Conservation (phyloP, 139 green algal genomes). For the Chlorella sp. region DNA sequence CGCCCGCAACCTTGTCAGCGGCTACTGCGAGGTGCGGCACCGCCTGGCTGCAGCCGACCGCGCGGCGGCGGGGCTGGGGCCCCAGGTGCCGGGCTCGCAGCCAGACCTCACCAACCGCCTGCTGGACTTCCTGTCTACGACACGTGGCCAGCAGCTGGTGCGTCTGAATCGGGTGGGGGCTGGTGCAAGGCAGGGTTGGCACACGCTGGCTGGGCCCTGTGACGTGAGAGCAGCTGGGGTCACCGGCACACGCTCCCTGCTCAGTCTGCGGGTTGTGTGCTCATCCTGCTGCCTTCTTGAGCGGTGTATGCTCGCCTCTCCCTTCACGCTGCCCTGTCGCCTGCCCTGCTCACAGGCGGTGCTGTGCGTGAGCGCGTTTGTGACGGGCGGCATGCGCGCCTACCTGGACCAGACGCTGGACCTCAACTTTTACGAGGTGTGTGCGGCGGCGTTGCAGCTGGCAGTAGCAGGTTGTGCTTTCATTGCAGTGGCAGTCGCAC, state of each 20-base stretch:
- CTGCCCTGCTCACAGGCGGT: background rate
- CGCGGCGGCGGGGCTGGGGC: background rate
- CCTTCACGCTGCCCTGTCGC: too few species aligned
- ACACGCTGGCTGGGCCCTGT: too few species aligned
- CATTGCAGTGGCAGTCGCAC: too few species aligned
- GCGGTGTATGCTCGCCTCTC: too few species aligned
- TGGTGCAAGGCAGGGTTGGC: too few species aligned
- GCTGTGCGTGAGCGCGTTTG: slow-evolving; percentile 31
- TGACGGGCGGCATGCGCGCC: slow-evolving; percentile 30
- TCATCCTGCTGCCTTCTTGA: too few species aligned
- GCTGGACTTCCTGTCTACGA: slow-evolving; percentile 30
- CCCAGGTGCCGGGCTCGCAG: background rate
- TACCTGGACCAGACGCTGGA: slow-evolving; percentile 52
- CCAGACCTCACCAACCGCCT: slow-evolving; percentile 32
- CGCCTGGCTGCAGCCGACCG: background rate
- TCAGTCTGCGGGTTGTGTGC: too few species aligned
- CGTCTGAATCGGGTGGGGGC: too few species aligned
- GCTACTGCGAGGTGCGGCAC: slow-evolving; percentile 38
- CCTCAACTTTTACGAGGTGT: slow-evolving; percentile 50
- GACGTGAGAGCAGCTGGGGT: too few species aligned
- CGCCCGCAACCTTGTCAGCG: slow-evolving; percentile 39
- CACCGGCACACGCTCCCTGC: too few species aligned
- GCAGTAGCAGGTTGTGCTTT: too few species aligned
- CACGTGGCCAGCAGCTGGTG: slow-evolving; percentile 27
- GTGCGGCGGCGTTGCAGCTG: too few species aligned